These are phyloP conservation scores for Aciculosporium take DNA, from an alignment of 2,329 filamentous ascomycete species.

Conservation along the genomic window DNA sequence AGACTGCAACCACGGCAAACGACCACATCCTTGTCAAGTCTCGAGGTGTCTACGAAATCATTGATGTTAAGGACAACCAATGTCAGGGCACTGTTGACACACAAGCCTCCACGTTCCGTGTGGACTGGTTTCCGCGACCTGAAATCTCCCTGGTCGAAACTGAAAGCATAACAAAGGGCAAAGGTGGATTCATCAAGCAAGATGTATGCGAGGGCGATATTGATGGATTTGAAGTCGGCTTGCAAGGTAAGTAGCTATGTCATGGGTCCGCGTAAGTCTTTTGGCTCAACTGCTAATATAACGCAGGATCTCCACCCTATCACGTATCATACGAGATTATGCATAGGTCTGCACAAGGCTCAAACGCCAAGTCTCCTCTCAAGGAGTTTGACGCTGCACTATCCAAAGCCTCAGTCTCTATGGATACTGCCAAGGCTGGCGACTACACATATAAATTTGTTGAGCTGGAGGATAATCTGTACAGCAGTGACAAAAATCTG, in stretches of 20 bases:
- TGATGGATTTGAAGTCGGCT: constrained; percentile 67
- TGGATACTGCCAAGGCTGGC: constrained; percentile 77
- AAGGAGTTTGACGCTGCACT: constrained; percentile 67
- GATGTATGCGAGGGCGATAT: constrained; percentile 92
- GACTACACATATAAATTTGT: constrained; percentile 76
- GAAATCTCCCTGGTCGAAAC: constrained; percentile 51
- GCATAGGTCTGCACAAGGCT: constrained; percentile 53
- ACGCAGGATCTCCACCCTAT: constrained; percentile 60
- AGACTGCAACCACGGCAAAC: constrained; percentile 44
- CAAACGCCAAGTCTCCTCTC: constrained; percentile 47
- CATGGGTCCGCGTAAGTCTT: neutral
- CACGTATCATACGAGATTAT: constrained; percentile 69
- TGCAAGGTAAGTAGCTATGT: constrained; percentile 46
- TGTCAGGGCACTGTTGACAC: constrained; percentile 73
- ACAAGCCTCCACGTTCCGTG: constrained; percentile 57
- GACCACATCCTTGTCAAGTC: constrained; percentile 51
- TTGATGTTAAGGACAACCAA: constrained; percentile 60
- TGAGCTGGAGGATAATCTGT: constrained; percentile 71
- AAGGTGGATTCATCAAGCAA: constrained; percentile 51
- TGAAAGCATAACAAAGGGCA: constrained; percentile 39
- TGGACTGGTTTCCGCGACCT: constrained; percentile 77
- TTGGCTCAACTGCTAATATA: constrained; percentile 16
- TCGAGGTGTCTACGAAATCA: constrained; percentile 66
- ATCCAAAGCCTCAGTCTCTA: constrained; percentile 60
- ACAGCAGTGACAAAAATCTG: constrained; percentile 58